phyloP scores from a whole-genome alignment of 257 asterid genomes.

The Fraxinus pennsylvanica region DNA sequence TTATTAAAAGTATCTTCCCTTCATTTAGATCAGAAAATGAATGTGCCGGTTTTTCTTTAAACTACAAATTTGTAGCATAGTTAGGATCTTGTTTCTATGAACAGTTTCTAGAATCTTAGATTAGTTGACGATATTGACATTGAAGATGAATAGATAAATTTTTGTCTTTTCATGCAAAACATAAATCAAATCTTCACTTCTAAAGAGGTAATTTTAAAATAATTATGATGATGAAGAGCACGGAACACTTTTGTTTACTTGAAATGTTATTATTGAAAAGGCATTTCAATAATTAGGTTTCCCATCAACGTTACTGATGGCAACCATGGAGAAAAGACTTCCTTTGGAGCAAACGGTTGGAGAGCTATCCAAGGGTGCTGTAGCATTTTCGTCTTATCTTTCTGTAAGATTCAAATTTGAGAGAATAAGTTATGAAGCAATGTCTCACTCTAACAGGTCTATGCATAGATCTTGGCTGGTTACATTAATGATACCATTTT shows the following conservation, averaged over 20 bases:
- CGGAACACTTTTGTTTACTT: neutral
- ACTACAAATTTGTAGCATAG: neutral
- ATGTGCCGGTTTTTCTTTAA: neutral
- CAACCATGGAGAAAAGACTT: slow-evolving; percentile 45
- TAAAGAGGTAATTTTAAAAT: neutral
- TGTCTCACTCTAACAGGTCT: neutral
- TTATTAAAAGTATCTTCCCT: neutral
- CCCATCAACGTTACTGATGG: slow-evolving; percentile 51
- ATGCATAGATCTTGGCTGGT: neutral
- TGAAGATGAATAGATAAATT: neutral
- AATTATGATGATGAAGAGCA: neutral
- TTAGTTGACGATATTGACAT: neutral
- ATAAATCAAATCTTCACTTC: neutral
- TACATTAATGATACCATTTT: neutral
- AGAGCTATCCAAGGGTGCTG: slow-evolving; percentile 47
- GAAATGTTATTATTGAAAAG: neutral
- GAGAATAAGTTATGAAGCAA: neutral
- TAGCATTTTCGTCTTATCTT: slow-evolving; percentile 55
- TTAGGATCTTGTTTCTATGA: neutral
- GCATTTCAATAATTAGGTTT: slow-evolving; percentile 42
- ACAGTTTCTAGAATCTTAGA: neutral
- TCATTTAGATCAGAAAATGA: neutral
- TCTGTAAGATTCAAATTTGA: slow-evolving; percentile 49
- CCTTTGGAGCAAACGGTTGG: slow-evolving; percentile 47
- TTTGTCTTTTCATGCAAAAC: neutral